Evolutionary conservation across 257 asterid genomes (phyloP), one percentile per base, ranked within the genome.

Genomic region (Anisodus tanguticus): DNA sequence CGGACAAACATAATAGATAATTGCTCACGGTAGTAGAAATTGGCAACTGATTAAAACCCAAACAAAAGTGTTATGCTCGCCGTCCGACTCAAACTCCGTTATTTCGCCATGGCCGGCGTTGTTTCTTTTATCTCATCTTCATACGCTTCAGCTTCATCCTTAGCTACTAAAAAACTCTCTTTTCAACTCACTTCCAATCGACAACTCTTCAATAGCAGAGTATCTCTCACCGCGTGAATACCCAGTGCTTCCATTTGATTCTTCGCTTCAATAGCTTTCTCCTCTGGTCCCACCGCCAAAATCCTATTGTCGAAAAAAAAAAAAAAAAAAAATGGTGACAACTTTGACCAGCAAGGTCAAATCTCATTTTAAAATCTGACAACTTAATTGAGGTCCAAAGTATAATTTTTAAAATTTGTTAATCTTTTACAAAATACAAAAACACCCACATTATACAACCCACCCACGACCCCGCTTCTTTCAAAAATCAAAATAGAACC

Each of bases 221-320:
- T 80, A 39, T 84, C 86, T 54, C 66, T 84, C 79, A 82, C 91
- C 26, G 63, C 84, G 62, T 87, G 90, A 83, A 80, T 85, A 55
- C 87, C 85, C 49, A 85, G 70, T 83, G 91, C 87, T 64, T 90
- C 94, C 58, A 4, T 91, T 63, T 94, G 96, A 60, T 92, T 97
- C 88, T 94, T 89, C 88, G 89, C 92, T 59, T 85, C 94, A 80
- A 88, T 90, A 51, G 82, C 94, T 83, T 60, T 90, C 11, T 10
- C 85, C 13, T 31, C 85, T 58, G 16, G 68, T 26, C 59, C 51
- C 80, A 83, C 87, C 12, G 70, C 85, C 45, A 94, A 89, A 88
- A 85, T 95, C 83, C 91, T 16, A 84, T 95, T n/a, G 98, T 94
- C 37, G 98, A 95, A 87, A 95, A n/a, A n/a, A n/a, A n/a, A n/a